Percentiles rank a stretch among this genome's conserved stretches.
Evolutionary conservation across 2,329 filamentous ascomycete species (phyloP).

Genomic region (Fusarium sp.): DNA sequence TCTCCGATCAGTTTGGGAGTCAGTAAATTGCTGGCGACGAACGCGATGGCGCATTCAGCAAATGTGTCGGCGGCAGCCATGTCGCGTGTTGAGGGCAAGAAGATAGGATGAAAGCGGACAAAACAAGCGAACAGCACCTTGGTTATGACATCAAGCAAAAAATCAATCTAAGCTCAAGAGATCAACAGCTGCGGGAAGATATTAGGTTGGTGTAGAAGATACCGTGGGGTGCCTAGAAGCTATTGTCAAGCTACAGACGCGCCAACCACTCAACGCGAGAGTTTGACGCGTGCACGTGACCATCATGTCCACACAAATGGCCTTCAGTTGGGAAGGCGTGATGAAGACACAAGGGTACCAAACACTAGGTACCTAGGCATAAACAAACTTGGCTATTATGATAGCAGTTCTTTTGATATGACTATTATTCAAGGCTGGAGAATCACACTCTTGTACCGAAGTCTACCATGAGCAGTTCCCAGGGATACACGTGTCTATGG

Average conservation of each 20-base stretch:
- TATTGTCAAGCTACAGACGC: constrained; percentile 25
- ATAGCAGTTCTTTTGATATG: background rate
- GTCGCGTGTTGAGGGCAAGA: constrained; percentile 13
- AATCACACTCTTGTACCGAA: background rate
- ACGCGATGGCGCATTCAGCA: constrained; percentile 56
- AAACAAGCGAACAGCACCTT: background rate
- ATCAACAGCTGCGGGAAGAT: background rate
- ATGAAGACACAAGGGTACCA: background rate
- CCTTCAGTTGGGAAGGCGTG: background rate
- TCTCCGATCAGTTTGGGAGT: constrained; percentile 55
- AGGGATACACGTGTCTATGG: background rate
- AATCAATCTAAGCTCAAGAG: background rate
- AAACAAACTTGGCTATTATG: background rate
- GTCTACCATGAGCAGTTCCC: background rate
- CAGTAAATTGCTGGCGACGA: constrained; percentile 56
- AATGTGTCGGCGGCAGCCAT: constrained; percentile 52
- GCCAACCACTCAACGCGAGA: constrained; percentile 47
- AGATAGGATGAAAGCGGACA: background rate
- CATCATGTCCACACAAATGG: background rate
- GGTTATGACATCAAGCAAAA: constrained; percentile 26
- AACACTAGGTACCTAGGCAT: background rate
- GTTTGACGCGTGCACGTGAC: constrained; percentile 43
- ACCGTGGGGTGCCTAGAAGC: constrained; percentile 26
- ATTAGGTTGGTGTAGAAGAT: background rate
- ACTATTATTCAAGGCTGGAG: background rate